A percentile compares a stretch with the other conserved stretches of the same genome.
Conservation (phyloP, 2,329 filamentous ascomycete genomes). For the Cercospora sojina region DNA sequence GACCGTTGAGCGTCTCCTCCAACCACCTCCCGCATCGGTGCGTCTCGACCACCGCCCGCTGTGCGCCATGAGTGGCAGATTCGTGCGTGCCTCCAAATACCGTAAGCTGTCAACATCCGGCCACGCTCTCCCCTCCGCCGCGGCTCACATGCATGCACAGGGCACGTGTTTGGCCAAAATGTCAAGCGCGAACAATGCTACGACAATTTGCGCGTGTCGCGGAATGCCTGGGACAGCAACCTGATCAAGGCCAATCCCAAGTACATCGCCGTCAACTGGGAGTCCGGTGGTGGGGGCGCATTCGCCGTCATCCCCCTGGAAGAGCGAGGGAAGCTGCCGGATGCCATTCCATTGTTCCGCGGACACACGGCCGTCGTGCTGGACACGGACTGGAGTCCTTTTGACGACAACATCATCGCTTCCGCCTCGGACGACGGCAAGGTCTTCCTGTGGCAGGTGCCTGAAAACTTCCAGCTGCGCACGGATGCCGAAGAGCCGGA, state of each 20-base stretch:
- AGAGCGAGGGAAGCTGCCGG: constrained; percentile 86
- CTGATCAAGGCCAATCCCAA: constrained; percentile 96
- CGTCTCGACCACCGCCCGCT: not conserved
- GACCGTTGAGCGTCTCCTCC: not conserved
- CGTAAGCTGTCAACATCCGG: constrained; percentile 50
- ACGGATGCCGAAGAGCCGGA: constrained; percentile 78
- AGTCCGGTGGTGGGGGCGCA: constrained; percentile 89
- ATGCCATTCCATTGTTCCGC: constrained; percentile 90
- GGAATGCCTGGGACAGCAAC: constrained; percentile 99
- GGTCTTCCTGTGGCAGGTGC: constrained; percentile 94
- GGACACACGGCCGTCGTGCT: constrained; percentile 94
- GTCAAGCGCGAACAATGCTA: constrained; percentile 98
- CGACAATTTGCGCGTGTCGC: constrained; percentile 94
- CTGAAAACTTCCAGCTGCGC: constrained; percentile 78
- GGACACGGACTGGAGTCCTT: constrained; percentile 98
- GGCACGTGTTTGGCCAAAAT: constrained; percentile 95
- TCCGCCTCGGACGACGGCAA: constrained; percentile 97
- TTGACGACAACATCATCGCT: constrained; percentile 88
- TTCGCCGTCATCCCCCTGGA: constrained; percentile 92
- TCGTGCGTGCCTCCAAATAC: constrained; percentile 73
- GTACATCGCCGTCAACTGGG: constrained; percentile 98
- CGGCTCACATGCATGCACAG: constrained; percentile 49
- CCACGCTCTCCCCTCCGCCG: not conserved
- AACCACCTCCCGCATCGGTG: not conserved
- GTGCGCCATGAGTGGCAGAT: constrained; percentile 63